A percentile compares a stretch with the other conserved stretches of the same genome.
Evolutionary conservation across 257 asterid genomes (phyloP).

Genomic region (Agastache rugosa): DNA sequence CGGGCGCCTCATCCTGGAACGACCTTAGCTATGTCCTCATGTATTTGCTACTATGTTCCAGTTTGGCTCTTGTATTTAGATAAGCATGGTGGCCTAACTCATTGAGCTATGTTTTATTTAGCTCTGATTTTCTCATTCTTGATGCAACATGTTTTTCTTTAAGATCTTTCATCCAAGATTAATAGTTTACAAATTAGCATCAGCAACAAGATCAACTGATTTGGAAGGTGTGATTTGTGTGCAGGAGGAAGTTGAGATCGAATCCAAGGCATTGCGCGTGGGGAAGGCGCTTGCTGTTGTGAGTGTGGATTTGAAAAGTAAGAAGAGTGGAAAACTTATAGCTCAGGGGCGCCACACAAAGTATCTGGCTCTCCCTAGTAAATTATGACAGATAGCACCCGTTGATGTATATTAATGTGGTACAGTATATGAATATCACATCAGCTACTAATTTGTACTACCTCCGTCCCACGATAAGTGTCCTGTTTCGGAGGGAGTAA

Average conservation of each 20-base stretch:
- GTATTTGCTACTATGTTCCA: background rate
- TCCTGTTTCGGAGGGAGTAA: too few species aligned
- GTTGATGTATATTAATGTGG: background rate
- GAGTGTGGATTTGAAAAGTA: slow-evolving; percentile 72
- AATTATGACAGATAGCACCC: slow-evolving; percentile 47
- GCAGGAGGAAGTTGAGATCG: slow-evolving; percentile 90
- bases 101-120: background rate
- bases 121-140: background rate
- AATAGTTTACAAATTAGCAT: background rate
- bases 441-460: background rate
- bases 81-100: background rate
- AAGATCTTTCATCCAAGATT: background rate
- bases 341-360: slow-evolving; percentile 92
- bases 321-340: slow-evolving; percentile 65
- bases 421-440: too few species aligned
- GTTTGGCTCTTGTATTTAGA: background rate
- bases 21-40: background rate
- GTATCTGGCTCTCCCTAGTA: slow-evolving; percentile 63
- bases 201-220: slow-evolving; percentile 8
- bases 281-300: slow-evolving; percentile 81
- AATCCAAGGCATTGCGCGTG: slow-evolving; percentile 65
- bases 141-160: background rate
- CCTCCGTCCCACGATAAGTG: too few species aligned
- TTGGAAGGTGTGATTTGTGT: slow-evolving; percentile 3
- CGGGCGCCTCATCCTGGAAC: background rate